Percentiles rank a stretch among this genome's conserved stretches.
Conservation (phyloP, 1,284 basidiomycete species). For the Ustilago cynodontis region DNA sequence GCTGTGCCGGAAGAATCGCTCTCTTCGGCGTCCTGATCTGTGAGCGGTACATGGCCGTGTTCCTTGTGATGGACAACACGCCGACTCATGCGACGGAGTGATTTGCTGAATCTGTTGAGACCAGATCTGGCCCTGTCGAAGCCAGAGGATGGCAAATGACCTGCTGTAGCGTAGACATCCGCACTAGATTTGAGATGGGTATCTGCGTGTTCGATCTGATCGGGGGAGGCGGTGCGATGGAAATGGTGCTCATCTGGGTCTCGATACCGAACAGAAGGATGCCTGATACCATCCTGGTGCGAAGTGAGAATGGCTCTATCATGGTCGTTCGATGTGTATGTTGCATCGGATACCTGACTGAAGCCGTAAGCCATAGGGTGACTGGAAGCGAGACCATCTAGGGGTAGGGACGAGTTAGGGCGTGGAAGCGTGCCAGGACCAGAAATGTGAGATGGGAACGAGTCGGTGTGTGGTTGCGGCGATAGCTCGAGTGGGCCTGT, state of each 20-base stretch:
- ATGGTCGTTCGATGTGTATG: constrained; percentile 29
- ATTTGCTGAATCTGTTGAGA: constrained; percentile 56
- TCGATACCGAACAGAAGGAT: constrained; percentile 16
- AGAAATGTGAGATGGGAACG: neutral
- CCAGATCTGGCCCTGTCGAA: constrained; percentile 44
- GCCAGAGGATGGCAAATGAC: constrained; percentile 8
- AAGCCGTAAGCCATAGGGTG: constrained; percentile 19
- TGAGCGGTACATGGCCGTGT: constrained; percentile 45
- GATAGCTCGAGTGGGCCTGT: constrained; percentile 35
- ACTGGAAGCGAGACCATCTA: neutral
- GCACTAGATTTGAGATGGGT: constrained; percentile 41
- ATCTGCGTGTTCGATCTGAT: constrained; percentile 34
- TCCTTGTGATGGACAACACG: constrained; percentile 80
- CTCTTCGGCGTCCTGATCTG: constrained; percentile 47
- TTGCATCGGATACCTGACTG: constrained; percentile 33
- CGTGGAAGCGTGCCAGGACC: constrained; percentile 7
- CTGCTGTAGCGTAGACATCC: constrained; percentile 44
- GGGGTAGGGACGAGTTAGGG: constrained; percentile 30
- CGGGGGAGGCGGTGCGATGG: constrained; percentile 39
- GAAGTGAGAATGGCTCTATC: constrained; percentile 43
- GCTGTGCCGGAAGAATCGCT: constrained; percentile 40
- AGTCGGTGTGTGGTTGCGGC: constrained; percentile 1
- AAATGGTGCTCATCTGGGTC: constrained; percentile 14
- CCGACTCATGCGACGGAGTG: constrained; percentile 78
- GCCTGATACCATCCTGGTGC: constrained; percentile 17